Evolutionary conservation across 176 grass and related monocot species (phyloP), one percentile per base, ranked within the genome.

Genomic region (Eremochloa ophiuroides): DNA sequence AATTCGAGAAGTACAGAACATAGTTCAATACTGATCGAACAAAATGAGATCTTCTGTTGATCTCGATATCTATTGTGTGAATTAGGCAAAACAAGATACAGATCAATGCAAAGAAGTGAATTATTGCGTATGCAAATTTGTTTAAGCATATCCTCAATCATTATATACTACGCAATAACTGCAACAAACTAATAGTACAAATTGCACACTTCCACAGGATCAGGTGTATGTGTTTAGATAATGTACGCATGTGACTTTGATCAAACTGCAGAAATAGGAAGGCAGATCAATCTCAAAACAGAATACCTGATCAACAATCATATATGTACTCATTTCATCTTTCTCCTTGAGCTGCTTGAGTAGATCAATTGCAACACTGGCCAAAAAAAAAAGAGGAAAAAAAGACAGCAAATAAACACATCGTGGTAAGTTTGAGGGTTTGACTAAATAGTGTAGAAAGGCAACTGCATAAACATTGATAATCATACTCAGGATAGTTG

Each of bases 221-320:
- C 66, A 73, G 28, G 16, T 67, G 47, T 79, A 71, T 53, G 10
- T 59, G 64, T 65, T 46, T 77, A 85, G 35, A 66, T 30, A 63
- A 87, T 40, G 63, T 35, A 66, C 2, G 29, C 5, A 29, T 42
- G 59, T 42, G 22, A 37, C 70, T 84, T 69, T 80, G 70, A 75
- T 69, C 33, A 80, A 84, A 71, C 40, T 76, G 67, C 22, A 13
- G 34, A 75, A 76, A 85, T 53, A 42, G 35, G 35, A 77, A 81
- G 43, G 59, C 56, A 75, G 31, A 48, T 74, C 69, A 41, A 84
- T 71, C 16, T 28, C 27, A 16, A 62, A 56, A 18, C 62, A 42
- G 35, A 77, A 43, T 77, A 98, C 95, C 95, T 91, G 86, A 93
- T 89, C 87, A 30, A 95, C 46, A 83, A 94, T 48, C 87, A 91